Percentiles rank a stretch among this genome's conserved stretches.
Conservation (phyloP, 371 early-diverging fungal genomes). For the Apophysomyces sp. region DNA sequence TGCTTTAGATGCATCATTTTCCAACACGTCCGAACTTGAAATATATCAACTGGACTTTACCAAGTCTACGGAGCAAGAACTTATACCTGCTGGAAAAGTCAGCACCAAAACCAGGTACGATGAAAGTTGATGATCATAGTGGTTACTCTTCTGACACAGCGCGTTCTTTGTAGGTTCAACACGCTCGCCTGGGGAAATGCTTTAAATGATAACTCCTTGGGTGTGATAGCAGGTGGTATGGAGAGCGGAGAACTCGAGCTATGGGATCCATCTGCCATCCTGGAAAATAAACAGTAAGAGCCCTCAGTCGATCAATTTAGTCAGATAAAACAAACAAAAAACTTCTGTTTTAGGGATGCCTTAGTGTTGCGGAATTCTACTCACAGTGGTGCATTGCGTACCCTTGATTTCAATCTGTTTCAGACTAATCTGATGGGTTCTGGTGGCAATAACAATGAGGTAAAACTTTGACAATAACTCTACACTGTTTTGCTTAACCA, state of each 20-base stretch:
- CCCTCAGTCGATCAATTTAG: too few species aligned
- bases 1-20: constrained; percentile 95
- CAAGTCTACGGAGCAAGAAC: constrained; percentile 28
- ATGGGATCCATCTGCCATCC: constrained; percentile 83
- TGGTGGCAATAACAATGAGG: constrained; percentile 90
- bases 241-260: constrained; percentile 91
- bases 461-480: neutral
- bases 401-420: constrained; percentile 90
- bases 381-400: constrained; percentile 89
- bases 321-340: neutral
- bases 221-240: constrained; percentile 93
- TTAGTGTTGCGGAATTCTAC: constrained; percentile 67
- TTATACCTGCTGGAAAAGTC: constrained; percentile 61
- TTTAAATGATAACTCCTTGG: constrained; percentile 61
- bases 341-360: constrained; percentile 22
- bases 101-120: constrained; percentile 64
- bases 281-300: constrained; percentile 57
- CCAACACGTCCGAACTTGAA: constrained; percentile 88
- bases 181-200: constrained; percentile 86
- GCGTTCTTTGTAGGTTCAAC: constrained; percentile 50
- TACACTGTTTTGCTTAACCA: neutral
- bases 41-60: constrained; percentile 77
- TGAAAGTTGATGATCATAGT: neutral
- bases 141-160: neutral
- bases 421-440: constrained; percentile 87